These are phyloP conservation scores for Apodospora peruviana DNA, from an alignment of 495 filamentous ascomycete genomes.

Conservation along the genomic window DNA sequence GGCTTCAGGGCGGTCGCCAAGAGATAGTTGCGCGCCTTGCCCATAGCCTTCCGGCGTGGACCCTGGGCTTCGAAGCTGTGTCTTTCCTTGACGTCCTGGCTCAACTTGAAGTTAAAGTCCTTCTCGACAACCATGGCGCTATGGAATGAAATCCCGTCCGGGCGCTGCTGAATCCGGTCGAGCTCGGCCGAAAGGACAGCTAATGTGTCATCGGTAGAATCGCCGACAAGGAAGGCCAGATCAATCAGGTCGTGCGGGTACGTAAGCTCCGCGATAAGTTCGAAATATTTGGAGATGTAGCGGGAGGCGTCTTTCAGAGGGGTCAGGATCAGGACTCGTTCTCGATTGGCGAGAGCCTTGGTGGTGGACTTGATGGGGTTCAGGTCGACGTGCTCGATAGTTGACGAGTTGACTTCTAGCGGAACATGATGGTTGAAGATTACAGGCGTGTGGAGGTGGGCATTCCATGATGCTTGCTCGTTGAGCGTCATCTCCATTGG, in stretches of 20 bases:
- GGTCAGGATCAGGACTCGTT: constrained; percentile 91
- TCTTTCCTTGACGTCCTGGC: constrained; percentile 72
- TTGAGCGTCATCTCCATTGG: constrained; percentile 91
- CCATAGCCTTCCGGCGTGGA: constrained; percentile 86
- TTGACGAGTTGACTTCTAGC: constrained; percentile 71
- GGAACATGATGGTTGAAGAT: constrained; percentile 93
- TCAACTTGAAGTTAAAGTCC: constrained; percentile 69
- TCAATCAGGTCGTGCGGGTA: constrained; percentile 97
- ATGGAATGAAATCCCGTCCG: constrained; percentile 73
- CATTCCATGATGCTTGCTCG: constrained; percentile 83
- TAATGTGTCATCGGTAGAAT: constrained; percentile 84
- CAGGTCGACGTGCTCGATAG: constrained; percentile 74
- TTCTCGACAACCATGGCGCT: constrained; percentile 82
- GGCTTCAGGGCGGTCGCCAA: constrained; percentile 79
- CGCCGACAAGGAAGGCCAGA: constrained; percentile 88
- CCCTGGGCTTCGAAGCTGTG: constrained; percentile 86
- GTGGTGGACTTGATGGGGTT: constrained; percentile 79
- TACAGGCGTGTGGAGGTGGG: constrained; percentile 83
- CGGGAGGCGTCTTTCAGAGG: constrained; percentile 83
- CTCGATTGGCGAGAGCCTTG: constrained; percentile 69
- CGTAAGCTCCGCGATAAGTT: constrained; percentile 80
- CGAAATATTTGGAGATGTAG: constrained; percentile 84
- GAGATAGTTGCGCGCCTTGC: constrained; percentile 84
- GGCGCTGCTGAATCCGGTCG: constrained; percentile 78
- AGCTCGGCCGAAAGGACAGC: constrained; percentile 75